Base-by-base conservation (phyloP, 352 stramenopile species). In the Pilasporangium apinafurcum region DNA sequence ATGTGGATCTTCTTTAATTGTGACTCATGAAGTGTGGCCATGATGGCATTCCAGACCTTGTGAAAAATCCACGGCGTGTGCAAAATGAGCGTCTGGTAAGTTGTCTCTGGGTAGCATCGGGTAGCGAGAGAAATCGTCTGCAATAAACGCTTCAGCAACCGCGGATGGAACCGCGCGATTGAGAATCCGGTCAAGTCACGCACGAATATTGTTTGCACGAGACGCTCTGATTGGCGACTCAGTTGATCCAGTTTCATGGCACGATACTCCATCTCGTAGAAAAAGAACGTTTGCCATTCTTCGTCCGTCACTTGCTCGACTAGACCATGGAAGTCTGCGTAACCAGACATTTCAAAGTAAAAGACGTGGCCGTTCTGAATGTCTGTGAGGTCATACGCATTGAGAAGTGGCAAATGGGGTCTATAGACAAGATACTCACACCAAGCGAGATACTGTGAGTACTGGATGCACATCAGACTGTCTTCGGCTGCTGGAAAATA, bases 231-330 rank as follows among this genome's bases (percentile, higher is more conserved):
- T 44, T 78, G 59, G 16, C 75, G 66, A 33, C 71, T 85, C 16
- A 85, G 65, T 37, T 77, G 63, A 38, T 89, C 77, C 12, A 89
- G 62, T 25, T 68, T 73, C 16, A 86, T 56, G 4, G 77, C 59
- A 14, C 71, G 68, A 43, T 79, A 78, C 46, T 89, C 77, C 58
- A 89, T 79, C n/a, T 77, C 75, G 48, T 86, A 83, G 13, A 85
- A 51, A 27, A 71, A 77, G 44, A 84, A 89, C 7, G 65, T 62
- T 31, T 68, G 65, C 73, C 70, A 86, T 38, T 89, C 77, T 5
- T 85, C 77, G 35, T 89, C 69, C 5, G 59, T 66, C 24, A 89
- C 51, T 39, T 86, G 57, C 17, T 63, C 68, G 4, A 84, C 25
- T n/a, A 89, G 53, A 0, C 68, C 70, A 16, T 64, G 65, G 5